Percentiles rank a stretch among this genome's conserved stretches.
Evolutionary conservation across 345 rosid species (phyloP).

Genomic region (Clausena lansium): DNA sequence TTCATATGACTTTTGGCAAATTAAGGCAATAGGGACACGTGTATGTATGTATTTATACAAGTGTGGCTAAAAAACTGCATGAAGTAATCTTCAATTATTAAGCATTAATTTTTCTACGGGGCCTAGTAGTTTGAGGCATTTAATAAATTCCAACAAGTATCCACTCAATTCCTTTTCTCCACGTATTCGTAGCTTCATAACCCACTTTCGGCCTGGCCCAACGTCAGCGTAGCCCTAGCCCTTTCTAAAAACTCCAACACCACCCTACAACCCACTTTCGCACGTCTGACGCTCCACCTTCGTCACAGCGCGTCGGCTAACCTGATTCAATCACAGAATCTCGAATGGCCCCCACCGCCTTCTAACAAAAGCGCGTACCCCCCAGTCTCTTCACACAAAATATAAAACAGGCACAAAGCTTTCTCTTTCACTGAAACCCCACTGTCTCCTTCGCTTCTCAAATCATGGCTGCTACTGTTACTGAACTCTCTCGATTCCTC

Average conservation of each 20-base stretch:
- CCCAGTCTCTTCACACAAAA: neutral
- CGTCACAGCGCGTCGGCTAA: neutral
- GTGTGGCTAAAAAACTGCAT: no score
- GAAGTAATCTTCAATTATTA: no score
- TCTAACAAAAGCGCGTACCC: neutral
- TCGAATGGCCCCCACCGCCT: neutral
- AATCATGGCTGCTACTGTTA: neutral
- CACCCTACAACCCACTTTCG: neutral
- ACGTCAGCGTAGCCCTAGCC: neutral
- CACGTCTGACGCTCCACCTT: neutral
- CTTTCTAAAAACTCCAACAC: neutral
- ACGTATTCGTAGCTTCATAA: neutral
- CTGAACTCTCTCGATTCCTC: neutral
- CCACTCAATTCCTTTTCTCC: neutral
- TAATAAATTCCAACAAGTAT: no score
- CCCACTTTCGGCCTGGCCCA: neutral
- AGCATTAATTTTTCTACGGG: no score
- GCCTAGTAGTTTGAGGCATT: no score
- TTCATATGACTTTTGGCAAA: no score
- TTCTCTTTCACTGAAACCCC: neutral
- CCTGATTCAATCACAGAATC: neutral
- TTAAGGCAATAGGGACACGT: no score
- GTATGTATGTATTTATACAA: no score
- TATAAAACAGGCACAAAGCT: neutral
- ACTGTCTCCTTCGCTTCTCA: neutral